A percentile compares a stretch with the other conserved stretches of the same genome.
Conservation (phyloP, 2,329 filamentous ascomycete genomes). For the Lachnellula cervina region DNA sequence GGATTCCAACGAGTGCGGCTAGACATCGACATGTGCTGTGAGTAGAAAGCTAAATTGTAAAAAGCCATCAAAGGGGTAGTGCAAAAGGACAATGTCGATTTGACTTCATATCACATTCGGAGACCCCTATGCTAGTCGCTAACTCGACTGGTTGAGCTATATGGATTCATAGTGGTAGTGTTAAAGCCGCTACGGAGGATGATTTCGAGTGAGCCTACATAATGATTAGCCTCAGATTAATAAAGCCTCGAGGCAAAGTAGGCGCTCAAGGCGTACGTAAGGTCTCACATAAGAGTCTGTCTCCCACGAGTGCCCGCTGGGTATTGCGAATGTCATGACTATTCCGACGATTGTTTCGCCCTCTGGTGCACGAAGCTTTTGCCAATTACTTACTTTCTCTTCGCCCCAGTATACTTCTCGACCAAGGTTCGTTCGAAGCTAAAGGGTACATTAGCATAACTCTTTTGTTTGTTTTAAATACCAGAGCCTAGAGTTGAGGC, state of each 20-base stretch:
- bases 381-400: background rate
- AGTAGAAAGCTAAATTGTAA: too few relatives aligned
- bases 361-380: background rate
- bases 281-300: background rate
- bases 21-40: too few relatives aligned
- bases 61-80: too few relatives aligned
- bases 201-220: conserved; percentile 1
- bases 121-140: background rate
- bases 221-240: background rate
- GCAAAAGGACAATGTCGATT: too few relatives aligned
- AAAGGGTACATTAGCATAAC: background rate
- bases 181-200: background rate
- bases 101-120: background rate
- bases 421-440: conserved; percentile 6
- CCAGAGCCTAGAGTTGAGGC: background rate
- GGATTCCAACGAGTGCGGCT: too few relatives aligned
- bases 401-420: conserved; percentile 3
- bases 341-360: conserved; percentile 3
- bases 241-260: background rate
- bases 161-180: background rate
- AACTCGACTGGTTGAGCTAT: background rate
- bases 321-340: conserved; percentile 1
- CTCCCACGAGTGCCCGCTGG: background rate
- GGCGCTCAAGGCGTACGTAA: background rate
- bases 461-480: background rate